Percentiles rank a stretch among this genome's conserved stretches.
phyloP scores from a whole-genome alignment of 176 grass and related monocot species.

The Tillandsia leiboldiana region DNA sequence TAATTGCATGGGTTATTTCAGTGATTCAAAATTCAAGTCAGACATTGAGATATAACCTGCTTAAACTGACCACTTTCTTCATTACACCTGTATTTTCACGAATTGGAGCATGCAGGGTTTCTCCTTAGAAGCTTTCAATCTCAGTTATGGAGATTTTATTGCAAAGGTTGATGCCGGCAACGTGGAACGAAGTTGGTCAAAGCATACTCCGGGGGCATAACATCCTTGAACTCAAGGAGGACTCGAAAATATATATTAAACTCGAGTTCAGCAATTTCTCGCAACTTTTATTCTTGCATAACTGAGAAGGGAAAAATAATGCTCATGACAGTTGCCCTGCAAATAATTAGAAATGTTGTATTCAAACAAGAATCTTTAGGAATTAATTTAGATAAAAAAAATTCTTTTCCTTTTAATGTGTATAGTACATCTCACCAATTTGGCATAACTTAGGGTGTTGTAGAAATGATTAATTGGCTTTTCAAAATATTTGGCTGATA shows the following conservation, averaged over 20 bases:
- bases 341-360: background rate
- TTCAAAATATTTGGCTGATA: too few species aligned
- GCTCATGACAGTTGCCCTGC: background rate
- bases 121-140: constrained; percentile 37
- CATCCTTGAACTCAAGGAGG: too few species aligned
- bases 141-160: constrained; percentile 46
- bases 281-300: background rate
- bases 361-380: background rate
- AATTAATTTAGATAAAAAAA: too few species aligned
- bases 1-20: background rate
- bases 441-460: too few species aligned
- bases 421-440: too few species aligned
- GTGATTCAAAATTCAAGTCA: too few species aligned
- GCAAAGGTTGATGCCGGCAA: background rate
- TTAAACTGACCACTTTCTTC: background rate
- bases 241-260: background rate
- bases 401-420: too few species aligned
- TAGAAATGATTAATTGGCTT: too few species aligned
- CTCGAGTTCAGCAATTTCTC: background rate
- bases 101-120: constrained; percentile 48
- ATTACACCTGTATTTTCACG: constrained; percentile 14
- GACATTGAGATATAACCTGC: too few species aligned
- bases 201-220: too few species aligned
- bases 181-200: background rate
- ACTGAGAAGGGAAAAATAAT: background rate